These are phyloP conservation scores for Cladosporium sp. DNA, from an alignment of 2,329 filamentous ascomycete genomes.

Conservation along the genomic window DNA sequence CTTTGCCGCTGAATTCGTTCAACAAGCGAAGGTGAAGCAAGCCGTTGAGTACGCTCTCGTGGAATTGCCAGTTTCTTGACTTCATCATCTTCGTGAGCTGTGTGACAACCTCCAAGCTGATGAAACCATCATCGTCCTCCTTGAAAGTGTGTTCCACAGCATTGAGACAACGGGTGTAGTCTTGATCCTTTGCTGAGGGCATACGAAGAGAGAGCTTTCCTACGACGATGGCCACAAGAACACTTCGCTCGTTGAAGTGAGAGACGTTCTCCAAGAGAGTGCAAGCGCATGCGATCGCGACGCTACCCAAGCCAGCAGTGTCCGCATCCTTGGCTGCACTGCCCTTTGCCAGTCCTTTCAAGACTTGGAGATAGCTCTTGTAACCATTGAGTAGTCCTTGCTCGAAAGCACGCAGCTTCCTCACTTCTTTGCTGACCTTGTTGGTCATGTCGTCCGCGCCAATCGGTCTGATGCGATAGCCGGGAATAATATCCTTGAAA, in stretches of 20 bases:
- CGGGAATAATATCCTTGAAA: slow-evolving; percentile 94
- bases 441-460: slow-evolving; percentile 68
- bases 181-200: slow-evolving; percentile 56
- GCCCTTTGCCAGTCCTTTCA: slow-evolving; percentile 63
- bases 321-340: slow-evolving; percentile 39
- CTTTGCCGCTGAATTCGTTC: slow-evolving; percentile 81
- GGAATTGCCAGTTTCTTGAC: slow-evolving; percentile 72
- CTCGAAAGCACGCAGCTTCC: slow-evolving; percentile 76
- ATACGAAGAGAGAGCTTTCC: slow-evolving; percentile 69
- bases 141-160: slow-evolving; percentile 77
- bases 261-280: slow-evolving; percentile 75
- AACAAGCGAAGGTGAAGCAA: slow-evolving; percentile 87
- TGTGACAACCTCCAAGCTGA: slow-evolving; percentile 79
- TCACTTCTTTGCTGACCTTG: slow-evolving; percentile 89
- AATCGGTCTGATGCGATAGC: slow-evolving; percentile 85
- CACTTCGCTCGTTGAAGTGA: slow-evolving; percentile 93
- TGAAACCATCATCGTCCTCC: slow-evolving; percentile 84
- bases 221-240: slow-evolving; percentile 82
- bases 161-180: slow-evolving; percentile 72
- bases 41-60: slow-evolving; percentile 82
- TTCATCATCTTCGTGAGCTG: slow-evolving; percentile 95
- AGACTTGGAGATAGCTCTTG: slow-evolving; percentile 73
- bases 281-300: slow-evolving; percentile 84
- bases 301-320: slow-evolving; percentile 52
- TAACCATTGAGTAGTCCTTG: slow-evolving; percentile 83